These are phyloP conservation scores for Ophiosphaerella korrae DNA, from an alignment of 2,329 filamentous ascomycete species.

Conservation along the genomic window DNA sequence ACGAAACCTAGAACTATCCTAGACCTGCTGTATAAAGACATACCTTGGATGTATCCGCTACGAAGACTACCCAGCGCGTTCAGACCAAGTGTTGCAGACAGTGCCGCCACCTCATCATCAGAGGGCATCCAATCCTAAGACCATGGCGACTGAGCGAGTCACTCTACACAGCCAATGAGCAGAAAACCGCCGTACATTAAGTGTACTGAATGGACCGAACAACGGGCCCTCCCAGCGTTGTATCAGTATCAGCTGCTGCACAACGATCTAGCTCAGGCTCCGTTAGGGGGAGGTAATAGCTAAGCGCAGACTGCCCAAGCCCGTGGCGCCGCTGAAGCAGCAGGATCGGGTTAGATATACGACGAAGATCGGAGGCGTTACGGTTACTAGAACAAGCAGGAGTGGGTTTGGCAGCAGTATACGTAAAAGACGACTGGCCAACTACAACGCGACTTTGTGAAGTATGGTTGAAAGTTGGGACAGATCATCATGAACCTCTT, in stretches of 20 bases:
- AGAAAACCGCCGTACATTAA: conserved; percentile 4
- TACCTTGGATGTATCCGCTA: conserved; percentile 5
- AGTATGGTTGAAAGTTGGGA: neutral
- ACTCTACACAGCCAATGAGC: conserved; percentile 1
- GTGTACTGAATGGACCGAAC: conserved; percentile 1
- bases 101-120: conserved; percentile 3
- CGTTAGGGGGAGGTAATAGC: neutral
- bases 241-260: conserved; percentile 3
- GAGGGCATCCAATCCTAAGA: conserved; percentile 4
- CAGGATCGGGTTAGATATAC: neutral
- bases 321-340: neutral
- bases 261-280: conserved; percentile 1
- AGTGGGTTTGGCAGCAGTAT: conserved; percentile 1
- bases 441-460: neutral
- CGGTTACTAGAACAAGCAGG: conserved; percentile 1
- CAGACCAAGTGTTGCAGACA: conserved; percentile 2
- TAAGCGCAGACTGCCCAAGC: conserved; percentile 1
- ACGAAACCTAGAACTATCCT: conserved; percentile 3
- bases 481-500: too few relatives aligned
- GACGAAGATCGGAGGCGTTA: neutral
- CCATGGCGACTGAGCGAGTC: conserved; percentile 2
- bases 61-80: conserved; percentile 4
- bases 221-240: conserved; percentile 6
- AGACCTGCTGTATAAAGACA: conserved; percentile 5
- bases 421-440: neutral